phyloP scores from a whole-genome alignment of 441 rosid genomes.

The Corymbia calophylla region DNA sequence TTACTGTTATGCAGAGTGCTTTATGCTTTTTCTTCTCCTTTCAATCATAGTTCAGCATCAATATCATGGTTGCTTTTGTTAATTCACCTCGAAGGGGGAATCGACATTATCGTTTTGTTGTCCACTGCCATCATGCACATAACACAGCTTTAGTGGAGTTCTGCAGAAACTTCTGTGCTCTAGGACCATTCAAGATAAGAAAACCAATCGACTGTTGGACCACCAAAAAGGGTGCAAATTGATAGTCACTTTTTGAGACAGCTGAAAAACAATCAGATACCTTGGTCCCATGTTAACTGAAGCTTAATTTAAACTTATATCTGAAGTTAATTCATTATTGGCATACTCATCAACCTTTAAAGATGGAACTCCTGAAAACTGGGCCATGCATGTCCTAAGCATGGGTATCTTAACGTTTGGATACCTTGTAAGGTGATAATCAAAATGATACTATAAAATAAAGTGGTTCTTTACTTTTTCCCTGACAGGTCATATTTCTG shows the following conservation, averaged over 20 bases:
- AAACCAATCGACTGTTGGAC: not conserved
- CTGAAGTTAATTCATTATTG: not conserved
- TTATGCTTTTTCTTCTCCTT: not conserved
- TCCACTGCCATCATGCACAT: not conserved
- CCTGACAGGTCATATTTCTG: conserved; percentile 50
- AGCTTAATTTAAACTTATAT: not conserved
- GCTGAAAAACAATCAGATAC: not conserved
- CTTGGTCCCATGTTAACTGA: not conserved
- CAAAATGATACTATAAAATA: not conserved
- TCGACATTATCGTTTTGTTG: not conserved
- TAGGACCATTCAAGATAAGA: not conserved
- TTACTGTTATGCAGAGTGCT: not conserved
- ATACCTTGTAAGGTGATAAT: not conserved
- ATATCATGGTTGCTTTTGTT: not conserved
- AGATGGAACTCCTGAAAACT: not conserved
- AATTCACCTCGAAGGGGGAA: not conserved
- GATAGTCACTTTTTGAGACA: not conserved
- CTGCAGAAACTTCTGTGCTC: not conserved
- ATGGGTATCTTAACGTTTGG: not conserved
- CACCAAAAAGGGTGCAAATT: not conserved
- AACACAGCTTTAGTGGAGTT: not conserved
- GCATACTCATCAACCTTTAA: not conserved
- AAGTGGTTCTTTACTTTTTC: conserved; percentile 3
- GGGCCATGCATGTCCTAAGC: not conserved
- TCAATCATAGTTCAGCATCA: not conserved